Evolutionary conservation across 2,329 filamentous ascomycete species (phyloP), one percentile per base, ranked within the genome.

Genomic region (Aspergillus ibericus): DNA sequence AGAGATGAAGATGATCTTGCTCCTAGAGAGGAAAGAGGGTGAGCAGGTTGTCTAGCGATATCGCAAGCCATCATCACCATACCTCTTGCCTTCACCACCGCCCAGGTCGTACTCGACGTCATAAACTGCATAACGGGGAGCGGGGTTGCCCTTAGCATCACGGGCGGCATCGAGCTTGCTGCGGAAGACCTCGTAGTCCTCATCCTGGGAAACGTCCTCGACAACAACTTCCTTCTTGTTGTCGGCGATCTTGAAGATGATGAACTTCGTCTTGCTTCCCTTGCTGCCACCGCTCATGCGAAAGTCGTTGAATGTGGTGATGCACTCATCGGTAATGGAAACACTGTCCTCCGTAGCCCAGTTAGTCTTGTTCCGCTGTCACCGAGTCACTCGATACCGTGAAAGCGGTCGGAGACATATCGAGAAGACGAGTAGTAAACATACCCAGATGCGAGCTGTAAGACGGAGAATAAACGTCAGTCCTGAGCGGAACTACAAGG

Each of bases 181-280:
- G 63, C 78, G 78, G 74, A 82, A 82, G 40, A 70, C 72, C 61
- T 82, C 79, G 66, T 80, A 82, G 66, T 81, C 77, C 47, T 69
- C 56, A 22, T 81, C 78, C 22, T 66, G 66, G 58, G 78, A 79
- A 50, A 69, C 65, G 55, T 80, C 76, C 36, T 82, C 80, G 63
- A 82, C 72, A 58, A 80, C 79, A 55, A 82, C 77, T 58, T 78
- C 71, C 71, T 78, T 80, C 75, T 79, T 77, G 70, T 81, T 73
- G 65, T 81, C 79, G 63, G 78, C 70, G 66, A 82, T 79, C 73
- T 81, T 81, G 77, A 76, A 81, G 74, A 82, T 82, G 66, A 82
- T 79, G 67, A 73, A 82, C 72, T 81, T 82, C 65, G 70, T 72
- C 68, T 77, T 68, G 16, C 56, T 34, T 44, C 56, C 60, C 59